A percentile compares a stretch with the other conserved stretches of the same genome.
Evolutionary conservation across 352 stramenopile genomes (phyloP).

Genomic region (Pythium folliculosum): DNA sequence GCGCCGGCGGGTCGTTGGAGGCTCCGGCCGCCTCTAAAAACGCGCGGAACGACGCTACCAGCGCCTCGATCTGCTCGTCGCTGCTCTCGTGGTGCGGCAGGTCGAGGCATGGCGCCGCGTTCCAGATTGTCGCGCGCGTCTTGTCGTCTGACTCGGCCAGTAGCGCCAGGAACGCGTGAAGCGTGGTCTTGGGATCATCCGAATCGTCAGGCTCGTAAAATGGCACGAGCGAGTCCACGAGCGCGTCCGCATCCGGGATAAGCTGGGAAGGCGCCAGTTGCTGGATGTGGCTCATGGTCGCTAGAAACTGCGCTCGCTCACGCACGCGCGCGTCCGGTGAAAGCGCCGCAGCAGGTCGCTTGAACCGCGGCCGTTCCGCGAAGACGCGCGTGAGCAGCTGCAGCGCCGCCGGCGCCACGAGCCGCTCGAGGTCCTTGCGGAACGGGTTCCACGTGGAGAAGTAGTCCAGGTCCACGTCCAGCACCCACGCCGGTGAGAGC

Average conservation of each 20-base stretch:
- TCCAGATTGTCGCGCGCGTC: slow-evolving; percentile 41
- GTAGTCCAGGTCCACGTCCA: slow-evolving; percentile 91
- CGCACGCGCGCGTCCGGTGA: slow-evolving; percentile 27
- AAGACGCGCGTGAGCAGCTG: slow-evolving; percentile 44
- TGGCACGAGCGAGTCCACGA: slow-evolving; percentile 18
- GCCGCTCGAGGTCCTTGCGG: slow-evolving; percentile 52
- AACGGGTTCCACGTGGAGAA: slow-evolving; percentile 90
- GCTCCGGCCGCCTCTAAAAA: slow-evolving; percentile 41
- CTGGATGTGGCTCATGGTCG: slow-evolving; percentile 41
- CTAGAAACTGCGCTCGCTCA: slow-evolving; percentile 37
- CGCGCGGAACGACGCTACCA: background rate
- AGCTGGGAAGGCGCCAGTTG: slow-evolving; percentile 15
- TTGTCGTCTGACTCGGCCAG: slow-evolving; percentile 22
- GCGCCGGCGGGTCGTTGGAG: slow-evolving; percentile 36
- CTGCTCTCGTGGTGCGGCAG: slow-evolving; percentile 68
- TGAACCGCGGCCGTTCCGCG: slow-evolving; percentile 38
- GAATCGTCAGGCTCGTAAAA: slow-evolving; percentile 36
- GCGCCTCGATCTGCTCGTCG: slow-evolving; percentile 43
- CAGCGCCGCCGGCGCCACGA: slow-evolving; percentile 2
- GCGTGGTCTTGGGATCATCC: background rate
- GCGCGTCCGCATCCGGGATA: background rate
- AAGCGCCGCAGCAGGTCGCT: slow-evolving; percentile 25
- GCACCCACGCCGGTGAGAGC: slow-evolving; percentile 37
- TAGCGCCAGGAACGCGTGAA: slow-evolving; percentile 3
- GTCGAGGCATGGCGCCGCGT: slow-evolving; percentile 58